Conservation (phyloP, 2,329 filamentous ascomycete species). For the Ophiocordyceps camponoti-rufipedis region DNA sequence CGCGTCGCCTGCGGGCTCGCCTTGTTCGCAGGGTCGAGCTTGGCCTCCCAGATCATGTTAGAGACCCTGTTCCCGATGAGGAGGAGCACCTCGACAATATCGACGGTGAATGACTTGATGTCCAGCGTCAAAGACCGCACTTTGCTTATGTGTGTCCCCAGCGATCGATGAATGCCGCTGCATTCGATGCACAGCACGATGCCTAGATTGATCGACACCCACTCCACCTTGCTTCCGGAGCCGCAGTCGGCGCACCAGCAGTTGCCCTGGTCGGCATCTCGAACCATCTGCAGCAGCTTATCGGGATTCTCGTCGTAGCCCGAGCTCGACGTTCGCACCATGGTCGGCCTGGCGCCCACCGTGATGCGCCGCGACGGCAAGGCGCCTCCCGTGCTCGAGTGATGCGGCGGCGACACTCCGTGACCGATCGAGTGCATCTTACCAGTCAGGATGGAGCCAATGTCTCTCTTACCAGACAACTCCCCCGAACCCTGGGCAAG, state of each 20-base stretch:
- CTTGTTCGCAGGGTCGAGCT: conserved; percentile 55
- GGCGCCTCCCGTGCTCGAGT: conserved; percentile 24
- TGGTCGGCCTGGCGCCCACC: conserved; percentile 69
- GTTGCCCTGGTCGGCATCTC: conserved; percentile 84
- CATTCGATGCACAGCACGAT: conserved; percentile 97
- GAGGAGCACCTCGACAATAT: conserved; percentile 86
- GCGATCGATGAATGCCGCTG: conserved; percentile 87
- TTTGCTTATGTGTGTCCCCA: conserved; percentile 96
- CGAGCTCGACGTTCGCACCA: conserved; percentile 49
- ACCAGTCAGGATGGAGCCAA: conserved; percentile 80
- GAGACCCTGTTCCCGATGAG: conserved; percentile 86
- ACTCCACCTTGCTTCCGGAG: conserved; percentile 83
- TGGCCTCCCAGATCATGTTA: conserved; percentile 93
- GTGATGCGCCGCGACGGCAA: conserved; percentile 72
- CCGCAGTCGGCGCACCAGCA: conserved; percentile 89
- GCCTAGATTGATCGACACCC: conserved; percentile 95
- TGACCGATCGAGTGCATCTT: conserved; percentile 60
- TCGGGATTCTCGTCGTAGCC: conserved; percentile 69
- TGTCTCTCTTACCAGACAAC: conserved; percentile 57
- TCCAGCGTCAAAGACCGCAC: conserved; percentile 88
- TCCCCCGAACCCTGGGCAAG: conserved; percentile 21
- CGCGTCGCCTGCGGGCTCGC: conserved; percentile 61
- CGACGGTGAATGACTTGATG: conserved; percentile 87
- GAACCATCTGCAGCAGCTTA: conserved; percentile 69
- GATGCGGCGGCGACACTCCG: conserved; percentile 31